phyloP scores from a whole-genome alignment of 306 rosid species.

The Quillaja saponaria region DNA sequence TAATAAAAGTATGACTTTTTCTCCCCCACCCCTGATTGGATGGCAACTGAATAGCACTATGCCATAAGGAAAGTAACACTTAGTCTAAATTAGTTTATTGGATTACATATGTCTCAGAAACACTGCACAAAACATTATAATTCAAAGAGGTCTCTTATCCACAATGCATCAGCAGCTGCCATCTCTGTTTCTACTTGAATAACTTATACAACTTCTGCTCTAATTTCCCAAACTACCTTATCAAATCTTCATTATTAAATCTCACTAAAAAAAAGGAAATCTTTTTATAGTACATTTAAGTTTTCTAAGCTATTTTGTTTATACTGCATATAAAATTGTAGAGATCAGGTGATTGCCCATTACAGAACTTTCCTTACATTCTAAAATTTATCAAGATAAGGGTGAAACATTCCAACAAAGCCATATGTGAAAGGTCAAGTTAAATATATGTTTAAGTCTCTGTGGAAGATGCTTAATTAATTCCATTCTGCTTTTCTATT shows the following conservation, averaged over 20 bases:
- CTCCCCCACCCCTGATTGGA: constrained; percentile 49
- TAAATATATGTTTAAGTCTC: constrained; percentile 29
- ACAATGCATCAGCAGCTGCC: constrained; percentile 43
- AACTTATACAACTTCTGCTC: constrained; percentile 21
- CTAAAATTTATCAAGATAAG: constrained; percentile 49
- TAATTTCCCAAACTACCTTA: background rate
- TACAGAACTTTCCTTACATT: constrained; percentile 36
- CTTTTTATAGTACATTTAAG: constrained; percentile 24
- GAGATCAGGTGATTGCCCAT: constrained; percentile 60
- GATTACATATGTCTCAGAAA: constrained; percentile 43
- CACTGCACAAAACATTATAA: constrained; percentile 35
- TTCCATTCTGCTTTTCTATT: constrained; percentile 22
- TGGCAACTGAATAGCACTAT: constrained; percentile 46
- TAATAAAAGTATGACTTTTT: constrained; percentile 22
- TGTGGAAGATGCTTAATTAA: constrained; percentile 25
- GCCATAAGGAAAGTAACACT: constrained; percentile 37
- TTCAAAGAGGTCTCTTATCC: constrained; percentile 41
- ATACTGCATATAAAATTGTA: constrained; percentile 9
- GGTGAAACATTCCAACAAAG: constrained; percentile 34
- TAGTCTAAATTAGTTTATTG: constrained; percentile 36
- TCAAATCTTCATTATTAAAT: constrained; percentile 14
- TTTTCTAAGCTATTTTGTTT: constrained; percentile 24
- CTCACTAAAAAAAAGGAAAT: constrained; percentile 39
- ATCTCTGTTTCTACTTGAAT: constrained; percentile 21
- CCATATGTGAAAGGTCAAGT: constrained; percentile 19